A percentile compares a stretch with the other conserved stretches of the same genome.
These are phyloP conservation scores for Fusarium penzigii DNA, from an alignment of 2,329 filamentous ascomycete species.

Conservation along the genomic window DNA sequence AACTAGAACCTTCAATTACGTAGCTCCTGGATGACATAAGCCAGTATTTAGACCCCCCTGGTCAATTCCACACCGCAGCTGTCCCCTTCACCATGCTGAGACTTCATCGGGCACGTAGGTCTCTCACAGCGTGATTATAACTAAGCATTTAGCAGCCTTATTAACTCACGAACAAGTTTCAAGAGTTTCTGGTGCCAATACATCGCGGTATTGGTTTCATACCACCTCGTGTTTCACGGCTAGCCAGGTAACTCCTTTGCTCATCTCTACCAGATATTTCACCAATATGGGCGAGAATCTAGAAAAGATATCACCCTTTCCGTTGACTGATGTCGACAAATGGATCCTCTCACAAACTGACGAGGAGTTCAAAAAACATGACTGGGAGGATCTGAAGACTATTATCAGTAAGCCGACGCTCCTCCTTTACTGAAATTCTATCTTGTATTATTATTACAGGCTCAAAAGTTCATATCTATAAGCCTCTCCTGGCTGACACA, in stretches of 20 bases:
- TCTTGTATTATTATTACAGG: not conserved
- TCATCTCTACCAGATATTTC: slow-evolving; percentile 1
- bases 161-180: too few species aligned
- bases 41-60: not conserved
- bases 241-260: not conserved
- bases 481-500: slow-evolving; percentile 14
- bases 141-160: not conserved
- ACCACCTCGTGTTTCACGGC: not conserved
- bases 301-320: slow-evolving; percentile 52
- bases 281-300: slow-evolving; percentile 42
- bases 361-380: slow-evolving; percentile 67
- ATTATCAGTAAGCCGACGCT: slow-evolving; percentile 57
- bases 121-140: not conserved
- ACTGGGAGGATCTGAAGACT: slow-evolving; percentile 71
- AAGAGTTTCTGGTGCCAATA: too few species aligned
- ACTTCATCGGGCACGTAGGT: not conserved
- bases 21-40: slow-evolving; percentile 20
- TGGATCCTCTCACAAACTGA: slow-evolving; percentile 66
- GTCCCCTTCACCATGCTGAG: not conserved
- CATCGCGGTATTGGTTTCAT: not conserved
- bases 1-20: too few species aligned
- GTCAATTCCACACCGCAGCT: not conserved
- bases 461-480: not conserved
- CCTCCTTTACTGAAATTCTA: slow-evolving; percentile 1
- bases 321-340: slow-evolving; percentile 59